phyloP scores from a whole-genome alignment of 2,329 filamentous ascomycete genomes.

The Trichoderma sp. region DNA sequence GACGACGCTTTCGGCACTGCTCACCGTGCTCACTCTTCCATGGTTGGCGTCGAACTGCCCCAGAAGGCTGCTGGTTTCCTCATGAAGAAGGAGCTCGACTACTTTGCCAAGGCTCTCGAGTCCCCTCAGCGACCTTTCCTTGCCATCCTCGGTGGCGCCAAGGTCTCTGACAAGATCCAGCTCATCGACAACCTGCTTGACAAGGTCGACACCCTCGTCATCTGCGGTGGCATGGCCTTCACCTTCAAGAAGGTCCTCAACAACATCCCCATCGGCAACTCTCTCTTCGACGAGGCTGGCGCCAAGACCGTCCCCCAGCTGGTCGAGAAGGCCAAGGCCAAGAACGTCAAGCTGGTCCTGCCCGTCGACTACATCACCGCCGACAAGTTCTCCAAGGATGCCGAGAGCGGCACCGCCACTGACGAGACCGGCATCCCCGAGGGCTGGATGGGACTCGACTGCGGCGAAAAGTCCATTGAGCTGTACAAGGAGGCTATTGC shows the following conservation, averaged over 20 bases:
- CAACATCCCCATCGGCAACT: conserved; percentile 83
- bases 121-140: conserved; percentile 92
- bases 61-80: conserved; percentile 98
- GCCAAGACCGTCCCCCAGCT: conserved; percentile 85
- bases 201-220: conserved; percentile 95
- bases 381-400: conserved; percentile 88
- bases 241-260: conserved; percentile 99
- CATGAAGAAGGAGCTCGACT: conserved; percentile 99
- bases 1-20: conserved; percentile 98
- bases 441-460: conserved; percentile 97
- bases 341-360: conserved; percentile 92
- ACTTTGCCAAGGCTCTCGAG: conserved; percentile 97
- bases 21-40: conserved; percentile 97
- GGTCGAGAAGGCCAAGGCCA: conserved; percentile 92
- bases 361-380: conserved; percentile 94
- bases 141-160: conserved; percentile 95
- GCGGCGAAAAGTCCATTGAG: conserved; percentile 82
- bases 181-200: conserved; percentile 97
- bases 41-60: conserved; percentile 94
- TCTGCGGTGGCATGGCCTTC: conserved; percentile 98
- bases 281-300: conserved; percentile 89
- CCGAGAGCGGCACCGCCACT: conserved; percentile 74
- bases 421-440: conserved; percentile 89
- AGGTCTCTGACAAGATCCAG: conserved; percentile 99
- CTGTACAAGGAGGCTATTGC: conserved; percentile 84